A percentile compares a stretch with the other conserved stretches of the same genome.
These are phyloP conservation scores for Calonectria henricotiae DNA, from an alignment of 2,329 filamentous ascomycete species.

Conservation along the genomic window DNA sequence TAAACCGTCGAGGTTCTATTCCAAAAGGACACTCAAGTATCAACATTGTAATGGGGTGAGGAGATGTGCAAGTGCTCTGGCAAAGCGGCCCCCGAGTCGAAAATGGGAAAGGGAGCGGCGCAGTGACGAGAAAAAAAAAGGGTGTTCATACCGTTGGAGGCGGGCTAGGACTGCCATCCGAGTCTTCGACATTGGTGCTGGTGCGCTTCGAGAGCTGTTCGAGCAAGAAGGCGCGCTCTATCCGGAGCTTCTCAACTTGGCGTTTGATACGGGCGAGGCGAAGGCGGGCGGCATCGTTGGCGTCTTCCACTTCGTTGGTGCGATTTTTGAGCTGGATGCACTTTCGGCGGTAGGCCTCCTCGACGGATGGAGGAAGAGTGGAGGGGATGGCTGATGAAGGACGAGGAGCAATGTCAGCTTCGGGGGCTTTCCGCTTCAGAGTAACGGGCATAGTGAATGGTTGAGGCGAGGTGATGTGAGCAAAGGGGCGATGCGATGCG, in stretches of 20 bases:
- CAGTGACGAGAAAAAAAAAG: constrained; percentile 36
- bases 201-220: constrained; percentile 83
- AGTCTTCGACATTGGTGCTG: constrained; percentile 83
- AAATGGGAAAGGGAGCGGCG: constrained; percentile 18
- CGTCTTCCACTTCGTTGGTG: constrained; percentile 91
- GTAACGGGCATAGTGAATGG: constrained; percentile 53
- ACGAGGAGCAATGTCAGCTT: constrained; percentile 57
- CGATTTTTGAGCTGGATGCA: constrained; percentile 95
- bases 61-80: constrained; percentile 41
- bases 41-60: constrained; percentile 53
- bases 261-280: constrained; percentile 86
- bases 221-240: constrained; percentile 84
- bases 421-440: constrained; percentile 57
- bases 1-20: constrained; percentile 56
- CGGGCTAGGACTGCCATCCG: constrained; percentile 85
- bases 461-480: constrained; percentile 2
- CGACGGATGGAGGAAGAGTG: constrained; percentile 87
- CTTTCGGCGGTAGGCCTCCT: constrained; percentile 96
- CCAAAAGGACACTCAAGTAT: constrained; percentile 55
- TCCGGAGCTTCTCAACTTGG: constrained; percentile 91
- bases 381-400: constrained; percentile 68
- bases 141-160: constrained; percentile 77
- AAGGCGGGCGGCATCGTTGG: constrained; percentile 87
- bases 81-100: constrained; percentile 40
- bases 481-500: constrained; percentile 29